Evolutionary conservation across 192 early-diverging fungal genomes (phyloP), one percentile per base, ranked within the genome.

Genomic region (Coemansia sp.): DNA sequence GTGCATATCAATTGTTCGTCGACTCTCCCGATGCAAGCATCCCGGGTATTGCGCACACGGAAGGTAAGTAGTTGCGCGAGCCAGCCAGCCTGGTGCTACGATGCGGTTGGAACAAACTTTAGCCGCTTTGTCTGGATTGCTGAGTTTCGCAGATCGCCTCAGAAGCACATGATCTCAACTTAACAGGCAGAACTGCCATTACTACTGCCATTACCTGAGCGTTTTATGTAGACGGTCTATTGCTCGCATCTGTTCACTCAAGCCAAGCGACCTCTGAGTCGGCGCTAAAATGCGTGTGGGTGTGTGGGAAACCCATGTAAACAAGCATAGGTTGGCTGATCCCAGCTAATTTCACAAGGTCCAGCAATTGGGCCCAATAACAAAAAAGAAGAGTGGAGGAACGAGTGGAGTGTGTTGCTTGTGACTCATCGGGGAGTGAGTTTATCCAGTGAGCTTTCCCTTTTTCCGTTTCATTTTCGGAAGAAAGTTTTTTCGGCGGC

Each of bases 21-120:
- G 63, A 12, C 60, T 82, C 58, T 65, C 74, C 0, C 22, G 45
- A 51, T 82, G 80, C 74, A 54, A 55, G 49, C 76, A 77, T 40
- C 74, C 80, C 0, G 64, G 47, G 54, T 82, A 71, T 57, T 82
- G 80, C 54, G 80, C 80, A 6, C 80, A 82, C 21, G 80, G 80
- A 56, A 76, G 80, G 57, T 39, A 59, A 39, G 57, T 8, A 52
- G 19, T 26, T 26, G 12, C 6, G 26, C 6, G 21, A 54, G 26
- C 26, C 26, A 26, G 26, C 26, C 47, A 49, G 47, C 47, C 18
- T 16, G 47, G n/a, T 16, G 18, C 47, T 6, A 26, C 26, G 16
- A 15, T 16, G 47, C 7, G 16, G n/a, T 6, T n/a, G 47, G 47
- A 18, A n/a, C n/a, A 49, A 49, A 15, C n/a, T 49, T 49, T 49